Conservation (phyloP, 805 yeast genomes). For the Candida tammaniensis region DNA sequence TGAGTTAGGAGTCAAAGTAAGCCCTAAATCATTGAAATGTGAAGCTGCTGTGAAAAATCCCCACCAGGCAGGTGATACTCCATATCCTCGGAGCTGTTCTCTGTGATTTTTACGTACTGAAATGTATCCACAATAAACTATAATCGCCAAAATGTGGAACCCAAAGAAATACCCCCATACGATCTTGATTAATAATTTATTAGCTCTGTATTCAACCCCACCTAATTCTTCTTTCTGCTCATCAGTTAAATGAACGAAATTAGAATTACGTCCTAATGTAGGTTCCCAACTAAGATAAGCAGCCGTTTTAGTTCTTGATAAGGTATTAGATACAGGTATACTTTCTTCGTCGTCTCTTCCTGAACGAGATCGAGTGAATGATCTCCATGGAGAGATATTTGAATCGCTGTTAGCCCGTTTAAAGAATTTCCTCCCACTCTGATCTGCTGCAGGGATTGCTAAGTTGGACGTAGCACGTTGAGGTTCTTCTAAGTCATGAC, state of each 20-base stretch:
- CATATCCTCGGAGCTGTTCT: constrained; percentile 46
- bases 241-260: constrained; percentile 77
- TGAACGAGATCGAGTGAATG: neutral
- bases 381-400: constrained; percentile 3
- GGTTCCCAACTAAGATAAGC: constrained; percentile 88
- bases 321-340: constrained; percentile 18
- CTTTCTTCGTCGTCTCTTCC: constrained; percentile 11
- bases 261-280: constrained; percentile 88
- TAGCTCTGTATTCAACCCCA: constrained; percentile 93
- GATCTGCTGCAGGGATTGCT: constrained; percentile 32
- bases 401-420: constrained; percentile 42
- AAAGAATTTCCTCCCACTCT: constrained; percentile 30
- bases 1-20: constrained; percentile 77
- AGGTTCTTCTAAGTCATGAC: constrained; percentile 5
- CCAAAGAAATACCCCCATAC: constrained; percentile 71
- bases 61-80: constrained; percentile 88
- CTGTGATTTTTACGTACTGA: constrained; percentile 39
- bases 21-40: constrained; percentile 82
- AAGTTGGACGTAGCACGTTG: constrained; percentile 31
- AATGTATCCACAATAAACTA: constrained; percentile 64
- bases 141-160: constrained; percentile 56
- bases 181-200: constrained; percentile 69
- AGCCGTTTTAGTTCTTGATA: constrained; percentile 37
- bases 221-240: constrained; percentile 92
- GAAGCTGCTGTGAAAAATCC: constrained; percentile 81